Evolutionary conservation across 495 filamentous ascomycete genomes (phyloP), one percentile per base, ranked within the genome.

Genomic region (Aspergillus kassunensis): DNA sequence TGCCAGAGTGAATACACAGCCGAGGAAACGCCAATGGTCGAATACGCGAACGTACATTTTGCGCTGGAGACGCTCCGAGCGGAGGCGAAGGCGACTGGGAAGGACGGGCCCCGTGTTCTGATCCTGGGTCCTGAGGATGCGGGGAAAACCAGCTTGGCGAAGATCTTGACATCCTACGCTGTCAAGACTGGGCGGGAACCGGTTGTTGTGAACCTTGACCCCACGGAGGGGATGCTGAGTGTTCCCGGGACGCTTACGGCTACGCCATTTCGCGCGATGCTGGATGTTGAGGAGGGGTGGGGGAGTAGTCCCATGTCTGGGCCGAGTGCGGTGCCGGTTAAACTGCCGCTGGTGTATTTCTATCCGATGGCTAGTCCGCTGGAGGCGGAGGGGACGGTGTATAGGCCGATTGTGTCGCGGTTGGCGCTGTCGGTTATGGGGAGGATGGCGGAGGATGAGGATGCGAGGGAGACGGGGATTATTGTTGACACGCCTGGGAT

Each of bases 261-360:
- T 0, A 85, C 87, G 9, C 83, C 87, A 3, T 91, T 96, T 58
- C 83, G 83, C 1, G 86, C 85, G 0, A 83, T 96, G 62, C 80
- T 99, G 61, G 91, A 97, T 64, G 80, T 96, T 1, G 89, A 90
- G 60, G 87, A 93, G 45, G 91, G 91, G 3, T 96, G 90, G 80
- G 95, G 95, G 31, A 89, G 77, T 62, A 91, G 87, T 62, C 91
- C 93, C 1, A 95, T 90, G 57, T 92, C 85, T 51, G 92, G 91
- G 2, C 91, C 95, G 6, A 93, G 85, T 54, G 79, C 83, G 11
- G 80, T 93, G 13, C 90, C 93, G 1, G 88, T 96, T 20, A 97
- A 96, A 71, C 71, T 93, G 57, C 95, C 95, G 16, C 68, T 97
- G 48, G 89, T 91, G n/a, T 97, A 96, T 60, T 88, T 88, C 59